A percentile compares a stretch with the other conserved stretches of the same genome.
Conservation (phyloP, 176 grass and related monocot species). For the Oryza meridionalis region DNA sequence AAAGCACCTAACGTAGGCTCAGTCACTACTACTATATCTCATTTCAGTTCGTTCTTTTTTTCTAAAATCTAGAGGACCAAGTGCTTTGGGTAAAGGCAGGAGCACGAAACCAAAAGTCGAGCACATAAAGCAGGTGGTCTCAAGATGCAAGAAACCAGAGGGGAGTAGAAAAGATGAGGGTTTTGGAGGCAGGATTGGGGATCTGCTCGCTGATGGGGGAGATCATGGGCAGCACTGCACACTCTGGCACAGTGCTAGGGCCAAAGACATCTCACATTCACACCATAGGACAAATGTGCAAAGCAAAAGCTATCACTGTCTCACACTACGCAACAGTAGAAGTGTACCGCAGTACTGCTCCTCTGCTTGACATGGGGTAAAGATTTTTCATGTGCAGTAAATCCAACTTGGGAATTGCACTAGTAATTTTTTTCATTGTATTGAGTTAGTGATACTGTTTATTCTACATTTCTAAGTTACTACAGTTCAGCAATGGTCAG, state of each 20-base stretch:
- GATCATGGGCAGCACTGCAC: constrained; percentile 53
- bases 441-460: neutral
- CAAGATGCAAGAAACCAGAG: constrained; percentile 46
- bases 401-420: constrained; percentile 17
- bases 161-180: constrained; percentile 3
- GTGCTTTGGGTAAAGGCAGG: constrained; percentile 38
- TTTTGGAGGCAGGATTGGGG: constrained; percentile 32
- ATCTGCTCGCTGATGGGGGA: constrained; percentile 25
- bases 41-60: constrained; percentile 29
- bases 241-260: constrained; percentile 2
- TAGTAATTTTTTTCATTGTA: neutral
- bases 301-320: constrained; percentile 29
- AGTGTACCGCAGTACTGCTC: neutral
- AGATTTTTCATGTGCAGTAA: constrained; percentile 22
- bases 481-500: neutral
- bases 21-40: constrained; percentile 9
- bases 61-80: constrained; percentile 27
- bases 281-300: constrained; percentile 40
- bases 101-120: constrained; percentile 45
- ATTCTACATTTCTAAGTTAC: neutral
- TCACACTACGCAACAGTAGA: constrained; percentile 17
- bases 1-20: constrained; percentile 42
- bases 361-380: constrained; percentile 22
- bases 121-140: constrained; percentile 58
- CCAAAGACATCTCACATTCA: constrained; percentile 35